Evolutionary conservation across 768 basidiomycete species (phyloP), one percentile per base, ranked within the genome.

Genomic region (Myochromella boudieri): DNA sequence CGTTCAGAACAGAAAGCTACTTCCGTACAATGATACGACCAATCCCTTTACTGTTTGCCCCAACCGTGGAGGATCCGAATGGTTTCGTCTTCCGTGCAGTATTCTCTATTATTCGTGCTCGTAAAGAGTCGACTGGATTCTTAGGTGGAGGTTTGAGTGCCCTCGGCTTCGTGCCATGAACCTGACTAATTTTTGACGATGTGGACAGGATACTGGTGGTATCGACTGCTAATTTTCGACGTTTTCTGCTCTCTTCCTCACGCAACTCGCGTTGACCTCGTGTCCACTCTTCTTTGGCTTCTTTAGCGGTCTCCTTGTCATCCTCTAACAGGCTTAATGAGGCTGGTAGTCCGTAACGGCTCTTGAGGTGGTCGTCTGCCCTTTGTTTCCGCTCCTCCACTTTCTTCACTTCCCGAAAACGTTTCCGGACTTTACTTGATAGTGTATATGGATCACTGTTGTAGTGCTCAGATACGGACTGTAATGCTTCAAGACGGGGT

Each of bases 341-440:
- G 44, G 81, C 77, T 1, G 87, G 87, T 12, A 99, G 66, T 1
- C 83, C 94, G 67, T 91, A 97, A 53, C 80, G 75, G 21, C 72
- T 80, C 60, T 84, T 86, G 40, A 97, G 67, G 7, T 63, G 67
- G 37, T 90, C 84, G 56, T 97, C 95, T 10, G 75, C 76, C 17
- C 72, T 73, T 53, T 80, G 75, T 54, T 86, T 86, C 45, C 75
- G 78, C 57, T 82, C 71, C 38, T 89, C 84, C 0, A 87, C 64
- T 67, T 86, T 90, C 72, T 97, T 99, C 51, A 88, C 87, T 49
- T 84, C 81, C 3, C 97, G 82, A 61, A 98, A 97, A 15, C 80
- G 78, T 57, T 86, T 86, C 32, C 97, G 81, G 1, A 85, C 76
- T 55, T 82, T 82, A 11, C 69, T 61, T 2, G 92, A 95, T 14